Conservation (phyloP, 805 yeast genomes). For the Kodamaea fukazawae region DNA sequence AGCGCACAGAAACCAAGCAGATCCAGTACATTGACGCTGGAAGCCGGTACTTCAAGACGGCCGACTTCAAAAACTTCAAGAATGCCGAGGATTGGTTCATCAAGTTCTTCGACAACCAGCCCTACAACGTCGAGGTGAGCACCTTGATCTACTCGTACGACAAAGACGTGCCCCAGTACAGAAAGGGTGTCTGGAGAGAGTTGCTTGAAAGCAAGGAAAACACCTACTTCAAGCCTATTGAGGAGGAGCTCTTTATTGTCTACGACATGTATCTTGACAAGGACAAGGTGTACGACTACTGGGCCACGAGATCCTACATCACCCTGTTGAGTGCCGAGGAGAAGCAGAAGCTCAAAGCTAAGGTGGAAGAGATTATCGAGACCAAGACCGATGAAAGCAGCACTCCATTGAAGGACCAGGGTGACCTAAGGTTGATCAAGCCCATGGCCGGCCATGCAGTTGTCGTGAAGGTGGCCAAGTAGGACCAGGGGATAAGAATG, state of each 20-base stretch:
- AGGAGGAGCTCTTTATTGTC: conserved; percentile 30
- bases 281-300: conserved; percentile 45
- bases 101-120: conserved; percentile 19
- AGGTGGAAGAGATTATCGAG: conserved; percentile 29
- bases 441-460: conserved; percentile 16
- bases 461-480: conserved; percentile 7
- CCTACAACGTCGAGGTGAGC: conserved; percentile 39
- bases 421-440: conserved; percentile 9
- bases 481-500: too few relatives aligned
- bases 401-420: conserved; percentile 1
- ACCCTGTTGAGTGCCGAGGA: conserved; percentile 42
- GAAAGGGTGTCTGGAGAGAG: conserved; percentile 46
- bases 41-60: conserved; percentile 5
- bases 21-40: conserved; percentile 7
- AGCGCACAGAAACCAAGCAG: conserved; percentile 1
- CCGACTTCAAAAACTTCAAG: conserved; percentile 5
- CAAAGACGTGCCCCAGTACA: conserved; percentile 53
- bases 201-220: conserved; percentile 27
- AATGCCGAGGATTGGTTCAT: conserved; percentile 12
- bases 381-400: conserved; percentile 7
- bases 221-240: conserved; percentile 32
- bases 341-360: conserved; percentile 26
- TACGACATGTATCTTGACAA: conserved; percentile 28
- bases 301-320: conserved; percentile 56
- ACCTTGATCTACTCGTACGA: conserved; percentile 37